A percentile compares a stretch with the other conserved stretches of the same genome.
phyloP scores from a whole-genome alignment of 192 early-diverging fungal species.

The Linnemannia zychae region DNA sequence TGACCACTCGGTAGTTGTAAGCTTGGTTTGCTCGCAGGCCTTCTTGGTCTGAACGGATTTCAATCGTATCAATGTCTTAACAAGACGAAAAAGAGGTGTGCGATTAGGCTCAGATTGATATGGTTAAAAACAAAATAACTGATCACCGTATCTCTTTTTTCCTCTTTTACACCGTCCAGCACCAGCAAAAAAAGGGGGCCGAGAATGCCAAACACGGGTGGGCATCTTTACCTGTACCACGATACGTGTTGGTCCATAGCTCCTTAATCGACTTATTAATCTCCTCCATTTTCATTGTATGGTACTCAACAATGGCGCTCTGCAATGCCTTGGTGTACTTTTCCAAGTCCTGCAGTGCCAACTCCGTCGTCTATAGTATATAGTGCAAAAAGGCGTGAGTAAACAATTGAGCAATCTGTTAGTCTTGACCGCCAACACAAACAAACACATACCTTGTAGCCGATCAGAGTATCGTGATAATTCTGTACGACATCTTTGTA shows the following conservation, averaged over 20 bases:
- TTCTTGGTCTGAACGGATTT: constrained; percentile 93
- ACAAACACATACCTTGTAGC: constrained; percentile 67
- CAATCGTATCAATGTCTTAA: constrained; percentile 95
- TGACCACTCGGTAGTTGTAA: constrained; percentile 85
- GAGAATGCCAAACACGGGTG: neutral
- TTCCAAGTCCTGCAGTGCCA: constrained; percentile 87
- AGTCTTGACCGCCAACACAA: neutral
- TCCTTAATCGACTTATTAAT: constrained; percentile 97
- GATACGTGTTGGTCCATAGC: constrained; percentile 97
- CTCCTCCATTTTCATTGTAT: constrained; percentile 96
- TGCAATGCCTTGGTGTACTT: constrained; percentile 85
- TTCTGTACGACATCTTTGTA: constrained; percentile 83
- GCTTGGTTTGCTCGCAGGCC: constrained; percentile 74
- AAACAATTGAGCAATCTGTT: neutral
- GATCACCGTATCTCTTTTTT: neutral
- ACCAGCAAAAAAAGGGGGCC: neutral
- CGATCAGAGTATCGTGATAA: constrained; percentile 76
- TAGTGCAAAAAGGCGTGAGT: neutral
- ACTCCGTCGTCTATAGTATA: constrained; percentile 71
- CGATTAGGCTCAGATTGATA: neutral
- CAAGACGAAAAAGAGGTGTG: neutral
- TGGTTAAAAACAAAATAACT: neutral
- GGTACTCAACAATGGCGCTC: constrained; percentile 90
- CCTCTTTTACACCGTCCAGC: neutral
- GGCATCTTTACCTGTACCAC: constrained; percentile 76